Conservation (phyloP, 2,329 filamentous ascomycete species). For the Alternaria sp. region DNA sequence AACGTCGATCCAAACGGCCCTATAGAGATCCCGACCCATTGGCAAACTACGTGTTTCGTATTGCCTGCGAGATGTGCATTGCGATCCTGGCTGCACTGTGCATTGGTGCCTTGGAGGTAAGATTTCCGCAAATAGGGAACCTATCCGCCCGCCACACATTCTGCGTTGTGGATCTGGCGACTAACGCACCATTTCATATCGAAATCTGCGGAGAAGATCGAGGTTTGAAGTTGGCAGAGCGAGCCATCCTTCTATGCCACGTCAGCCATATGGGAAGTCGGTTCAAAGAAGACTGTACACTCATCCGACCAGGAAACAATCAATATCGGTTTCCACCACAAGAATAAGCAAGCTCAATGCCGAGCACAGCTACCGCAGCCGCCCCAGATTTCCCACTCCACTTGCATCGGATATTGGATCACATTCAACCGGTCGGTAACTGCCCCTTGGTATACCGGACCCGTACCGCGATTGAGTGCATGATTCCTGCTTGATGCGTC, state of each 20-base stretch:
- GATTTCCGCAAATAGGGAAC: background rate
- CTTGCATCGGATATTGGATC: constrained; percentile 31
- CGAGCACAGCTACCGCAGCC: constrained; percentile 6
- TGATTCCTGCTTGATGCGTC: background rate
- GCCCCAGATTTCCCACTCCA: constrained; percentile 20
- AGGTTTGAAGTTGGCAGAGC: background rate
- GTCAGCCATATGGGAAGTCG: background rate
- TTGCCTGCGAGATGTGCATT: background rate
- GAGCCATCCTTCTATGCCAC: background rate
- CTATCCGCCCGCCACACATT: background rate
- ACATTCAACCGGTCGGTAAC: constrained; percentile 39
- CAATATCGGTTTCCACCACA: background rate
- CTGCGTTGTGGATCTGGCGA: background rate
- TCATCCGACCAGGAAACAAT: background rate
- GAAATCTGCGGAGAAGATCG: background rate
- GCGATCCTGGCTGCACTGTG: background rate
- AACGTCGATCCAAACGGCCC: background rate
- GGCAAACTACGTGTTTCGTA: background rate
- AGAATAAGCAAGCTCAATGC: background rate
- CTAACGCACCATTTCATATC: background rate
- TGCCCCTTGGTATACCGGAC: constrained; percentile 6
- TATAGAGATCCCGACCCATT: background rate
- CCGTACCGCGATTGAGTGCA: constrained; percentile 2
- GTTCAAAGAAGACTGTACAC: background rate
- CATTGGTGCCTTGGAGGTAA: background rate